Percentiles rank a stretch among this genome's conserved stretches.
phyloP scores from a whole-genome alignment of 768 basidiomycete species.

The Termitomyces sp. region DNA sequence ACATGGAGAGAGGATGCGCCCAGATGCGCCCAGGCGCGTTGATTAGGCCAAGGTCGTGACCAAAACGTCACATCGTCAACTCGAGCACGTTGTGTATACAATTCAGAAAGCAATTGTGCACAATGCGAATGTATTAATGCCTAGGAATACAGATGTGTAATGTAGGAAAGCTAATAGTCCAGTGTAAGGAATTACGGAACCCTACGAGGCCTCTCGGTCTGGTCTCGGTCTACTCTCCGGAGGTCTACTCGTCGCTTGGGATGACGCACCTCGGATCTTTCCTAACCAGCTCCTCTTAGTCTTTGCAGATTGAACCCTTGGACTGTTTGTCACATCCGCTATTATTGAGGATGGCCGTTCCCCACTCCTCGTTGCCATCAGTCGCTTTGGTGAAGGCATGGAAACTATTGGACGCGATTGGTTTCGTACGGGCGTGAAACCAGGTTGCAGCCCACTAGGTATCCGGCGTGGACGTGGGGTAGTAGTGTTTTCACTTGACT shows the following conservation, averaged over 20 bases:
- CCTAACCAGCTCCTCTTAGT: constrained; percentile 69
- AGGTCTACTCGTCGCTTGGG: constrained; percentile 22
- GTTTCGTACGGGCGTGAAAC: constrained; percentile 72
- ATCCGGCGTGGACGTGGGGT: constrained; percentile 66
- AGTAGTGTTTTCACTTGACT: constrained; percentile 25
- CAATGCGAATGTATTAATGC: constrained; percentile 7
- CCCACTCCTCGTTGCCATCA: constrained; percentile 19
- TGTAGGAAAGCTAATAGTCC: constrained; percentile 19
- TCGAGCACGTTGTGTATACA: neutral
- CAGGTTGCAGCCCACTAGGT: constrained; percentile 52
- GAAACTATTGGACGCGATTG: constrained; percentile 37
- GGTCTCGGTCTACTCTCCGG: constrained; percentile 14
- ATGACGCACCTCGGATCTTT: constrained; percentile 54
- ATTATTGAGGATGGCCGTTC: constrained; percentile 35
- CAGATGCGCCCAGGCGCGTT: too few relatives aligned
- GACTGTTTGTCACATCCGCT: constrained; percentile 68
- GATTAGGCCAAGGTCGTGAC: too few relatives aligned
- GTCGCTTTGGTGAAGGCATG: constrained; percentile 50
- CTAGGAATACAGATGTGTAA: constrained; percentile 28
- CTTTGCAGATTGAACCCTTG: constrained; percentile 40
- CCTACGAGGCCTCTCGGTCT: constrained; percentile 14
- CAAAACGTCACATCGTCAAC: neutral
- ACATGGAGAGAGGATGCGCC: constrained; percentile 38
- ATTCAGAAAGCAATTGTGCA: neutral
- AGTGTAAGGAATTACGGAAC: constrained; percentile 6